Percentiles rank a stretch among this genome's conserved stretches.
Evolutionary conservation across 129 eudicot genomes (phyloP).

Genomic region (Helianthus tuberosus): DNA sequence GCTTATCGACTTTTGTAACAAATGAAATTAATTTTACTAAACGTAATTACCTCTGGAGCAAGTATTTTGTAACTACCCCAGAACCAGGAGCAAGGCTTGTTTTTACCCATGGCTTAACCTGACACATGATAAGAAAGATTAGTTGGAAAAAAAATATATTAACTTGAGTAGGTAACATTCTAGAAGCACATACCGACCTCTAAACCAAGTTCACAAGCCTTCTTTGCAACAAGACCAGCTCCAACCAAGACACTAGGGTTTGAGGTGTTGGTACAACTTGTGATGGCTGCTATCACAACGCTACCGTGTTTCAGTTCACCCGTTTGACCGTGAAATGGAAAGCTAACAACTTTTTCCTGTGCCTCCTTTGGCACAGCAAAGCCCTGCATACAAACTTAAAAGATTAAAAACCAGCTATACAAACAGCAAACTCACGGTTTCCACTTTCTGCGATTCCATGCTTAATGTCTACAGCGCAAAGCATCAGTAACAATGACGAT

Average conservation of each 20-base stretch:
- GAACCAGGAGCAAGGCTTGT: conserved; percentile 99
- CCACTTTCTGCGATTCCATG: not conserved
- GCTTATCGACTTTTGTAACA: not conserved
- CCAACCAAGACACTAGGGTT: conserved; percentile 99
- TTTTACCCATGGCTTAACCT: conserved; percentile 94
- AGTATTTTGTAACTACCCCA: conserved; percentile 93
- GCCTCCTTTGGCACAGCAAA: conserved; percentile 90
- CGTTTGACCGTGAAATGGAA: conserved; percentile 84
- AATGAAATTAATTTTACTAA: not conserved
- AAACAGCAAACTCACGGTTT: not conserved
- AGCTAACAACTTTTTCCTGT: conserved; percentile 81
- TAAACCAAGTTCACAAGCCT: conserved; percentile 96
- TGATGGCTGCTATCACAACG: conserved; percentile 95
- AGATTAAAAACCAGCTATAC: not conserved
- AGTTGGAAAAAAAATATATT: not conserved
- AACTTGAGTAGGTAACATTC: not conserved
- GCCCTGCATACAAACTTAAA: conserved; percentile 51
- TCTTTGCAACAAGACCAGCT: conserved; percentile 98
- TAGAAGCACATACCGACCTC: conserved; percentile 48
- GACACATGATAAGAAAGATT: conserved; percentile 14
- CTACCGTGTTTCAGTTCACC: conserved; percentile 96
- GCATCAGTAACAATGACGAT: conserved; percentile 6
- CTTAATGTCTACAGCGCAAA: not conserved
- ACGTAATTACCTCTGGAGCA: conserved; percentile 69
- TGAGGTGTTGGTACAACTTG: conserved; percentile 97